These are phyloP conservation scores for Suillus cothurnatus DNA, from an alignment of 768 basidiomycete genomes.

Conservation along the genomic window DNA sequence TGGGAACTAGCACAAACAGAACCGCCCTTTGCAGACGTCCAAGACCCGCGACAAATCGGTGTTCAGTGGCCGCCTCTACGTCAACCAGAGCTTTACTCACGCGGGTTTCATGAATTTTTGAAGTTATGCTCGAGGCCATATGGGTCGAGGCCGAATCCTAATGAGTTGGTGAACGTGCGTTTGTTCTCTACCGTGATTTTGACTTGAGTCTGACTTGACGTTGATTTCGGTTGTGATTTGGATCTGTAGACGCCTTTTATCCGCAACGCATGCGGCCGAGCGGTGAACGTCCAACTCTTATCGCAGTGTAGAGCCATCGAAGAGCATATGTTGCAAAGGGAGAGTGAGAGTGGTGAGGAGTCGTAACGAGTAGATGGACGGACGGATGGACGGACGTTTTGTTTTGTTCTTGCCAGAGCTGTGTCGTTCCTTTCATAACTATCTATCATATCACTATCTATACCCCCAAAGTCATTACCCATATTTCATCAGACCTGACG, in stretches of 20 bases:
- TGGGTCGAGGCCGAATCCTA: conserved; percentile 54
- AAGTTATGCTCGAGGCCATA: conserved; percentile 65
- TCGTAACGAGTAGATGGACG: neutral
- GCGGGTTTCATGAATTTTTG: conserved; percentile 74
- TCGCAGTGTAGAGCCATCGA: conserved; percentile 71
- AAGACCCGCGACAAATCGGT: conserved; percentile 46
- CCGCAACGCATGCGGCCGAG: conserved; percentile 66
- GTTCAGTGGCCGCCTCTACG: conserved; percentile 67
- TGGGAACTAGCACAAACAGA: conserved; percentile 81
- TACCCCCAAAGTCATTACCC: neutral
- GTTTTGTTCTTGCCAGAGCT: neutral
- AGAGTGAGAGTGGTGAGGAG: conserved; percentile 5
- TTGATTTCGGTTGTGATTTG: neutral
- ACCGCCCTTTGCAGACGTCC: conserved; percentile 69
- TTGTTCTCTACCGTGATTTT: neutral
- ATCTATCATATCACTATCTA: conserved; percentile 6
- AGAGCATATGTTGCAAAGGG: conserved; percentile 34
- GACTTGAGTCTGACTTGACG: neutral
- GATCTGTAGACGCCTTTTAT: conserved; percentile 58
- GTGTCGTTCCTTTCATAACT: neutral
- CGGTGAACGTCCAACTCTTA: conserved; percentile 67
- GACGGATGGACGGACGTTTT: neutral
- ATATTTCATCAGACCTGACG: neutral
- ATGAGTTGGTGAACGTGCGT: conserved; percentile 60
- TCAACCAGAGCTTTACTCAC: conserved; percentile 62